phyloP scores from a whole-genome alignment of 176 grass and related monocot genomes.

The Areca catechu region DNA sequence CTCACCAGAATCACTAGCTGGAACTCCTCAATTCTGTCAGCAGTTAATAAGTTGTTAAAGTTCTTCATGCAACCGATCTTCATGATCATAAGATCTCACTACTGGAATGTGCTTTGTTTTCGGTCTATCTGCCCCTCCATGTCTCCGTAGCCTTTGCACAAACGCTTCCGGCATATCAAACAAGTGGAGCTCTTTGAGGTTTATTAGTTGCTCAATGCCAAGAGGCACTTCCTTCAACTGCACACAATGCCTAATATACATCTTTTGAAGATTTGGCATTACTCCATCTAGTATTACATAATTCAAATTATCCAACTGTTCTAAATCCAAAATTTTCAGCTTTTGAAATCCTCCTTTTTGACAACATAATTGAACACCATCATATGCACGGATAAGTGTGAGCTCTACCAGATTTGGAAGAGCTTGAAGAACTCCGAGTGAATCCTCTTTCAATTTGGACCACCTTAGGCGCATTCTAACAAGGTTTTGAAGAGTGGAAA shows the following conservation, averaged over 20 bases:
- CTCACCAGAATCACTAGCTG: too few species aligned
- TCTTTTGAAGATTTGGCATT: slow-evolving; percentile 30
- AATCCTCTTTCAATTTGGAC: slow-evolving; percentile 18
- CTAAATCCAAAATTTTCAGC: slow-evolving; percentile 31
- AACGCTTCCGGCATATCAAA: slow-evolving; percentile 28
- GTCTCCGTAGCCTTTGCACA: slow-evolving; percentile 4
- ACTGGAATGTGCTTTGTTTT: too few species aligned
- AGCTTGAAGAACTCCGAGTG: slow-evolving; percentile 14
- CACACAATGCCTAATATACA: slow-evolving; percentile 22
- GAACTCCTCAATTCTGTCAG: too few species aligned
- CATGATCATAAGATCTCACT: too few species aligned
- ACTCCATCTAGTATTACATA: slow-evolving; percentile 9
- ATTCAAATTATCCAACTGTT: slow-evolving; percentile 17
- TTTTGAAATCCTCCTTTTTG: slow-evolving; percentile 20
- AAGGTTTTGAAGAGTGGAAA: slow-evolving; percentile 15
- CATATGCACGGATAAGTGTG: slow-evolving; percentile 27
- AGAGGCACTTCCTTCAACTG: slow-evolving; percentile 7
- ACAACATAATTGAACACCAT: slow-evolving; percentile 7
- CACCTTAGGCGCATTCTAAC: slow-evolving; percentile 20
- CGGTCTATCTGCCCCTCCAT: neutral
- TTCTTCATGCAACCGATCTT: too few species aligned
- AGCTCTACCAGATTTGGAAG: slow-evolving; percentile 27
- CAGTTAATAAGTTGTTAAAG: too few species aligned
- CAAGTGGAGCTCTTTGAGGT: slow-evolving; percentile 31
- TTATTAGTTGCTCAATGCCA: slow-evolving; percentile 7